These are phyloP conservation scores for Jamesozyma lodderae DNA, from an alignment of 805 yeast genomes.

Conservation along the genomic window DNA sequence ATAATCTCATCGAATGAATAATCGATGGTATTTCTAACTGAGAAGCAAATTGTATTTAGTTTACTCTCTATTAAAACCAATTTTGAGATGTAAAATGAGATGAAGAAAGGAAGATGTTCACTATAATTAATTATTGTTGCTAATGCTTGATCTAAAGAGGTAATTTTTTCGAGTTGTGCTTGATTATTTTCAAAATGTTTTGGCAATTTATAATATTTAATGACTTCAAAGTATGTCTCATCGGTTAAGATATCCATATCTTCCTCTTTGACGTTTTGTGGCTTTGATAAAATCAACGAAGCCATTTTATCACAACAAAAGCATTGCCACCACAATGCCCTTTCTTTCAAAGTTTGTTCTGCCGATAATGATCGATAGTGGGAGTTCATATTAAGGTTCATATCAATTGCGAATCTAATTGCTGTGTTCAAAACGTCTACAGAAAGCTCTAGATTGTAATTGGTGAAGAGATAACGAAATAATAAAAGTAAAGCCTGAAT, in stretches of 20 bases:
- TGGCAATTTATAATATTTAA: constrained; percentile 10
- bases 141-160: constrained; percentile 12
- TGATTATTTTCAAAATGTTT: constrained; percentile 4
- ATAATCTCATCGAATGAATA: constrained; percentile 19
- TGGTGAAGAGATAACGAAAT: constrained; percentile 30
- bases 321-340: constrained; percentile 42
- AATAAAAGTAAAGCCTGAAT: constrained; percentile 46
- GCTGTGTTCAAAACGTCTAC: constrained; percentile 38
- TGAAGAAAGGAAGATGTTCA: constrained; percentile 16
- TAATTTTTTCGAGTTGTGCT: constrained; percentile 9
- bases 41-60: constrained; percentile 15
- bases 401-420: constrained; percentile 44
- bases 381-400: constrained; percentile 46
- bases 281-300: constrained; percentile 17
- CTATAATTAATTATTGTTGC: constrained; percentile 11
- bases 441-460: constrained; percentile 35
- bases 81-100: constrained; percentile 16
- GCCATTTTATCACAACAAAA: constrained; percentile 16
- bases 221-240: constrained; percentile 14
- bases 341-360: constrained; percentile 33
- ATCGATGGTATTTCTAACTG: constrained; percentile 12
- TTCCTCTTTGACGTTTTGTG: constrained; percentile 16
- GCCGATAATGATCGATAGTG: constrained; percentile 31
- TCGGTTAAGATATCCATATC: constrained; percentile 21
- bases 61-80: constrained; percentile 13